These are phyloP conservation scores for Pyricularia grisea DNA, from an alignment of 2,329 filamentous ascomycete species.

Conservation along the genomic window DNA sequence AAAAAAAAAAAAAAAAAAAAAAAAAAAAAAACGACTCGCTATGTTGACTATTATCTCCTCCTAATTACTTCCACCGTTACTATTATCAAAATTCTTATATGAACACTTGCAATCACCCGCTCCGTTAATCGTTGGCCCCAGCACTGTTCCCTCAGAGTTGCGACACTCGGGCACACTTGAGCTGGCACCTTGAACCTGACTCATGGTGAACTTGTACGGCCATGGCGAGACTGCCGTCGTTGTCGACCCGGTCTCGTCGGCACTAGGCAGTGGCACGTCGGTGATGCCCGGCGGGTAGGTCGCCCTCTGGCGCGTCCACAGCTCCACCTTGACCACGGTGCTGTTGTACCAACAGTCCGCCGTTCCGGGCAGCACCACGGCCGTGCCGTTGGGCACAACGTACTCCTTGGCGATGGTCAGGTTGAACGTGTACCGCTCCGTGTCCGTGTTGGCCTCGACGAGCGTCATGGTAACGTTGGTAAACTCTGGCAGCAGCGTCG, in stretches of 20 bases:
- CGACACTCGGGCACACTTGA: constrained; percentile 44
- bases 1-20: neutral
- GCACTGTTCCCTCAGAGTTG: constrained; percentile 23
- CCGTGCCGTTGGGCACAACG: constrained; percentile 35
- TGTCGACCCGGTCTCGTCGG: neutral
- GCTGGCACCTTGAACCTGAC: constrained; percentile 38
- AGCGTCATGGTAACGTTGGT: constrained; percentile 38
- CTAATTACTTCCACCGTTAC: neutral
- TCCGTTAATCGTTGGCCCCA: constrained; percentile 26
- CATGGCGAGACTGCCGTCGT: constrained; percentile 25
- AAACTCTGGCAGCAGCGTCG: constrained; percentile 33
- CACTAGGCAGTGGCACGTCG: constrained; percentile 10
- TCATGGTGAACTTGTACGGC: constrained; percentile 49
- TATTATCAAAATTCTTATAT: constrained; percentile 24
- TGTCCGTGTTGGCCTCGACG: constrained; percentile 32
- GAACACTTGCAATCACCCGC: constrained; percentile 26
- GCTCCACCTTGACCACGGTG: constrained; percentile 43
- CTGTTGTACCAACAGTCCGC: constrained; percentile 43
- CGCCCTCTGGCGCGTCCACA: constrained; percentile 44
- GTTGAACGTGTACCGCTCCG: constrained; percentile 50
- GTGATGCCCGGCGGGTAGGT: constrained; percentile 17
- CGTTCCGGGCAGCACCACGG: constrained; percentile 22
- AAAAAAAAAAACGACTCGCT: neutral
- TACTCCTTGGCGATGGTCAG: constrained; percentile 37
- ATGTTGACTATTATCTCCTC: neutral